phyloP scores from a whole-genome alignment of 345 rosid species.

The Kernera saxatilis region DNA sequence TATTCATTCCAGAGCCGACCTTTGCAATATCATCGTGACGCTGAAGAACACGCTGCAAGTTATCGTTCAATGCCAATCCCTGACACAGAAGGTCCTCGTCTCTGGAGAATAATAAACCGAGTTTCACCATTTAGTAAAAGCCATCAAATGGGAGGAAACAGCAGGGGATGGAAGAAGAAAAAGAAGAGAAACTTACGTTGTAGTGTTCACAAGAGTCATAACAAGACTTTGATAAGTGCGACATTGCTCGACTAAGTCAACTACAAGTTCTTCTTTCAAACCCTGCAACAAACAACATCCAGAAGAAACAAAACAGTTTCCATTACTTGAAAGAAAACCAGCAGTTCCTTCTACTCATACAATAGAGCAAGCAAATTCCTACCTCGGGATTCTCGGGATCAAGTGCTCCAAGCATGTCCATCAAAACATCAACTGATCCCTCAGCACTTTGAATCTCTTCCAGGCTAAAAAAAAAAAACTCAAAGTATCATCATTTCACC shows the following conservation, averaged over 20 bases:
- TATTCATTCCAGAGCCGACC: slow-evolving; percentile 35
- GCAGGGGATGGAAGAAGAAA: neutral
- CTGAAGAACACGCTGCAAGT: slow-evolving; percentile 73
- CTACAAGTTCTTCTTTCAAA: slow-evolving; percentile 74
- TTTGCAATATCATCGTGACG: slow-evolving; percentile 69
- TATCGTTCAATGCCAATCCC: slow-evolving; percentile 83
- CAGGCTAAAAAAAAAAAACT: slow-evolving; percentile 40
- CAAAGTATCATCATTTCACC: neutral
- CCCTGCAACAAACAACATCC: slow-evolving; percentile 45
- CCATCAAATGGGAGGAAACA: neutral
- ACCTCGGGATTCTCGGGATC: slow-evolving; percentile 73
- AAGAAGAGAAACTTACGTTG: slow-evolving; percentile 46
- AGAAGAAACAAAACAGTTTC: slow-evolving; percentile 8
- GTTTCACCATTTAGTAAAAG: slow-evolving; percentile 16
- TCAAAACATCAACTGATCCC: slow-evolving; percentile 63
- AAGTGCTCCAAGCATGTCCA: slow-evolving; percentile 81
- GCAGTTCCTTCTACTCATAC: neutral
- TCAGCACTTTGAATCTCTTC: slow-evolving; percentile 71
- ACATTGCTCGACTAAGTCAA: slow-evolving; percentile 89
- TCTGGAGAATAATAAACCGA: slow-evolving; percentile 34
- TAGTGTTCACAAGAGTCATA: slow-evolving; percentile 63
- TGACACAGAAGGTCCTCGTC: slow-evolving; percentile 78
- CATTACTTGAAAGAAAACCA: neutral
- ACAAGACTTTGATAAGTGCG: slow-evolving; percentile 74
- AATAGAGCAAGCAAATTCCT: neutral